Base-by-base conservation (phyloP, 345 rosid species). In the Durio zibethinus region DNA sequence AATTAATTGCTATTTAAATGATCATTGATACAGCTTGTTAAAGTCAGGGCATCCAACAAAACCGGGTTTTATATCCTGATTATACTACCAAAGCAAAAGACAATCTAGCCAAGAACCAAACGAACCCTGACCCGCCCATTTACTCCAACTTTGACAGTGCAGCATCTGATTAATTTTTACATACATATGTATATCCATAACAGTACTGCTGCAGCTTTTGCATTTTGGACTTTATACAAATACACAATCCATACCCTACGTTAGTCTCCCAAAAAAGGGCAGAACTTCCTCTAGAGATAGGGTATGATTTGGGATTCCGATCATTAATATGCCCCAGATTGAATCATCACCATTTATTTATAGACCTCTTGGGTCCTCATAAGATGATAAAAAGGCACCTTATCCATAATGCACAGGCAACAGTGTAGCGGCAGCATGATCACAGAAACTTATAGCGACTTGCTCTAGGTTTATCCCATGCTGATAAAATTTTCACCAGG, bases 331-430 rank as follows among this genome's bases (percentile, higher is more conserved):
- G 47, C 16, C 48, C 45, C 68, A 8, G 14, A 16, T 62, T 33
- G 42, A 64, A 64, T 64, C 47, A 64, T 64, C 23, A 20, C 47
- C 69, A 18, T 3, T 64, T 64, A 20, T 18, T 36, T 65, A 33
- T 62, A 33, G 23, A 33, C 11, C 43, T 18, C 10, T 1, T 36
- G 29, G 48, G 27, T 16, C 45, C 23, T n/a, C 29, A 10, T n/a
- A n/a, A 65, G 16, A 65, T 65, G 48, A 65, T 65, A 65, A 65
- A 65, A 65, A 65, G 21, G 29, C 27, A 65, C 11, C 70, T 65
- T 35, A 65, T 64, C 69, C 38, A 38, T 65, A 8, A 3, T 1
- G 38, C n/a, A 40, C 29, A 38, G 71, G 48, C 43, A 2, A 45
- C 68, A n/a, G 15, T 12, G 11, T 36, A 1, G 45, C 70, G 2